Evolutionary conservation across 2,329 filamentous ascomycete genomes (phyloP), one percentile per base, ranked within the genome.

Genomic region (Ilyonectria destructans): DNA sequence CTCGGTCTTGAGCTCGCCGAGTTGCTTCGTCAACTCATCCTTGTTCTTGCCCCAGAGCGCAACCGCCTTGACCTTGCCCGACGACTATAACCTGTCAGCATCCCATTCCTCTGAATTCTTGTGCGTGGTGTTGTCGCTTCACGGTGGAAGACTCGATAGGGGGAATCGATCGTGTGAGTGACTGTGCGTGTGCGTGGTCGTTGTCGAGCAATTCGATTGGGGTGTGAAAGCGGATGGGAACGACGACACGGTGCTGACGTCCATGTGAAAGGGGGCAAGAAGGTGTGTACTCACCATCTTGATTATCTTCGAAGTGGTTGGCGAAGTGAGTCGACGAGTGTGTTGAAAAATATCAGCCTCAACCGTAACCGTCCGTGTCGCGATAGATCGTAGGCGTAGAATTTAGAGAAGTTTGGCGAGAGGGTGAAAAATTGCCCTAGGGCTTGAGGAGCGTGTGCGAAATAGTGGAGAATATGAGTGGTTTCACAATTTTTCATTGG

Each of bases 31-130:
- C 86, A 99, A 90, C 82, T 99, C 97, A 83, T 97, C 94, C 92
- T 98, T 98, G 92, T 90, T 95, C 94, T 99, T 99, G 89, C 91
- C 91, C 96, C 96, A 98, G 86, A 99, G 94, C 88, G 93, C 90
- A 88, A 90, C 91, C 85, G 96, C 92, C 93, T 98, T 98, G 87
- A 99, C 94, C 91, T 91, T 92, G 78, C 81, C 80, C 77, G 83
- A 83, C 81, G 83, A 85, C 83, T 85, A 75, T 65, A 79, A 75
- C 66, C 69, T 75, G 78, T 80, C 75, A 80, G 78, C 72, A 69
- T 68, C 71, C 67, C 70, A 64, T 68, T 75, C 72, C 59, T 70
- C 63, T 69, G 51, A 57, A 57, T 68, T 19, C 43, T 64, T 46
- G 61, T 67, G 43, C 46, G 52, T 33, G 49, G 45, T 70, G 57